Percentiles rank a stretch among this genome's conserved stretches.
Conservation (phyloP, 306 rosid genomes). For the Phaseolus lunatus region DNA sequence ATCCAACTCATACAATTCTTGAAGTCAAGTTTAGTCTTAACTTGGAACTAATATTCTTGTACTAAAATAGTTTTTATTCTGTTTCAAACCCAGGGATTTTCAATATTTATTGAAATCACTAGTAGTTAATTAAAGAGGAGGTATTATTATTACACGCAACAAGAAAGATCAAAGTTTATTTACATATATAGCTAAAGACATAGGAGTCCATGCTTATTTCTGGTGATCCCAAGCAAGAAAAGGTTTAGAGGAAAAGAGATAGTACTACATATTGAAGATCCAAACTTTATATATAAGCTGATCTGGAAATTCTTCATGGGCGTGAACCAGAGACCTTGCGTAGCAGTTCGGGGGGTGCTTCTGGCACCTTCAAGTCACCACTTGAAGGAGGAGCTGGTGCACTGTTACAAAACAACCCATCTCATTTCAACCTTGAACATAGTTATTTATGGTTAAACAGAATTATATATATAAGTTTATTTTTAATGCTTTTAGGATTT, state of each 20-base stretch:
- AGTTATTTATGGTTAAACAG: neutral
- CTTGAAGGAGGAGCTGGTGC: slow-evolving; percentile 31
- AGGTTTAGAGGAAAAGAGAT: neutral
- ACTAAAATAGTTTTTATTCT: neutral
- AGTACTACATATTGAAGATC: neutral
- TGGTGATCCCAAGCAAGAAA: neutral
- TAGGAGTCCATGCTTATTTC: neutral
- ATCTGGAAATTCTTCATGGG: neutral
- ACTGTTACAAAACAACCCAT: slow-evolving; percentile 11
- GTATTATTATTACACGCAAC: neutral
- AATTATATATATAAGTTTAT: neutral
- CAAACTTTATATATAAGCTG: neutral
- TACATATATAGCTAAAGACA: neutral
- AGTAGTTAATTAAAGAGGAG: neutral
- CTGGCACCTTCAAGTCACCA: neutral
- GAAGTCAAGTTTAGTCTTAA: neutral
- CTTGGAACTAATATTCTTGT: neutral
- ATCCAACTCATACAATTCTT: neutral
- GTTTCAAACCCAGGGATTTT: neutral
- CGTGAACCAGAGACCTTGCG: neutral
- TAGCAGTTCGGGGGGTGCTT: neutral
- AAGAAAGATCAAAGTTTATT: neutral
- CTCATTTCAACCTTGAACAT: neutral
- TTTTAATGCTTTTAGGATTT: neutral
- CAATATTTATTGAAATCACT: neutral